Evolutionary conservation across 2,329 filamentous ascomycete species (phyloP).

Genomic region (Laburnicola sp.): DNA sequence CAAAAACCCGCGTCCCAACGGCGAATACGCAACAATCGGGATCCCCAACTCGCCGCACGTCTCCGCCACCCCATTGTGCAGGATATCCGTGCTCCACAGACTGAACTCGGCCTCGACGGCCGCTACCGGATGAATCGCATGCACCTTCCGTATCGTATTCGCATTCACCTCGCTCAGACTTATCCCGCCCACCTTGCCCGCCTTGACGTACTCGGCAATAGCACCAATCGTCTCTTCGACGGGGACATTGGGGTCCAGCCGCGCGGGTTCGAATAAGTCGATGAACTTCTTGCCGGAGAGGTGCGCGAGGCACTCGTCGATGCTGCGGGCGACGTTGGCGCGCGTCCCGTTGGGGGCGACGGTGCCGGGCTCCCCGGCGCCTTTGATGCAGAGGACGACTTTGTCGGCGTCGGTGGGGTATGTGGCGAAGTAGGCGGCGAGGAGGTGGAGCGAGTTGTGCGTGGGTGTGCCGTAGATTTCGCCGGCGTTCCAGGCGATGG

Average conservation of each 20-base stretch:
- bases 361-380: conserved; percentile 43
- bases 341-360: conserved; percentile 46
- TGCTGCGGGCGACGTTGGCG: conserved; percentile 48
- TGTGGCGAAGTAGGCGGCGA: conserved; percentile 56
- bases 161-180: conserved; percentile 52
- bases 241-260: conserved; percentile 49
- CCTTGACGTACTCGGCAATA: conserved; percentile 46
- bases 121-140: conserved; percentile 58
- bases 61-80: conserved; percentile 60
- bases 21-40: conserved; percentile 70
- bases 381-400: conserved; percentile 57
- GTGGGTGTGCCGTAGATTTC: conserved; percentile 53
- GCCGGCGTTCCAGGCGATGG: conserved; percentile 57
- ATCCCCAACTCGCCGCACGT: conserved; percentile 66
- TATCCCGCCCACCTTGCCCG: conserved; percentile 52
- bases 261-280: conserved; percentile 54
- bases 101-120: conserved; percentile 65
- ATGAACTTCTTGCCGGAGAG: conserved; percentile 54
- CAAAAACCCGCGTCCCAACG: conserved; percentile 64
- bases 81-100: conserved; percentile 59
- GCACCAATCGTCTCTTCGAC: conserved; percentile 51
- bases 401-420: conserved; percentile 56
- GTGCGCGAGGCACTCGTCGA: conserved; percentile 51
- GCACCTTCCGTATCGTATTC: conserved; percentile 52
- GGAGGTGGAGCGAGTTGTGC: conserved; percentile 53